Evolutionary conservation across 352 stramenopile species (phyloP).

Genomic region (Globisporangium yorkense): DNA sequence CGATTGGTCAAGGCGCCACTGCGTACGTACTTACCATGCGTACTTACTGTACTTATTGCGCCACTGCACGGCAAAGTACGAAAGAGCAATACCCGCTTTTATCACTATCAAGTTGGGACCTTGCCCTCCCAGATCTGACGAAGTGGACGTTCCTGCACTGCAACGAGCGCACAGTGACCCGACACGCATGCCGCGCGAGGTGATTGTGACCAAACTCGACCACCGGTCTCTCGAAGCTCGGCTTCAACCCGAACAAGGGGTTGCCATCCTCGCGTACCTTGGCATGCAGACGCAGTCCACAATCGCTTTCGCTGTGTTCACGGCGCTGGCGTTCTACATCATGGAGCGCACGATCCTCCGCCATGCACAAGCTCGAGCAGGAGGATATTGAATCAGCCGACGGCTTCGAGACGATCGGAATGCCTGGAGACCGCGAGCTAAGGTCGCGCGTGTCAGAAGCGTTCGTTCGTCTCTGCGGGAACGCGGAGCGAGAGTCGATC

Average conservation of each 20-base stretch:
- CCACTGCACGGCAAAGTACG: background rate
- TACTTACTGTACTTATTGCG: no score
- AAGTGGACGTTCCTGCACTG: background rate
- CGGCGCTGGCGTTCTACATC: constrained; percentile 18
- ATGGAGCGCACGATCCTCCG: constrained; percentile 19
- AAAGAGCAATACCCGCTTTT: background rate
- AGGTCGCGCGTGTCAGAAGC: constrained; percentile 1
- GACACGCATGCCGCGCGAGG: constrained; percentile 22
- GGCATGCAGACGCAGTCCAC: constrained; percentile 26
- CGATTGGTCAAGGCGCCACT: background rate
- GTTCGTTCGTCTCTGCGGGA: constrained; percentile 5
- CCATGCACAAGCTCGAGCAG: constrained; percentile 14
- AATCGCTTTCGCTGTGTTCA: constrained; percentile 22
- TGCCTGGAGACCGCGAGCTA: background rate
- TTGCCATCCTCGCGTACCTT: constrained; percentile 13
- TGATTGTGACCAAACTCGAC: constrained; percentile 19
- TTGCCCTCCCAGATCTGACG: no score
- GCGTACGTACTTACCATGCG: background rate
- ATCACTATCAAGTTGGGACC: background rate
- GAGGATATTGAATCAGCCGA: background rate
- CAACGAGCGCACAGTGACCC: constrained; percentile 21
- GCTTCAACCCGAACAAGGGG: constrained; percentile 9
- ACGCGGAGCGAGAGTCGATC: constrained; percentile 3
- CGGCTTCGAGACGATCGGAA: constrained; percentile 3
- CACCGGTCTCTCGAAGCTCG: constrained; percentile 27